Evolutionary conservation across 345 rosid species (phyloP).

Genomic region (Litchi chinensis): DNA sequence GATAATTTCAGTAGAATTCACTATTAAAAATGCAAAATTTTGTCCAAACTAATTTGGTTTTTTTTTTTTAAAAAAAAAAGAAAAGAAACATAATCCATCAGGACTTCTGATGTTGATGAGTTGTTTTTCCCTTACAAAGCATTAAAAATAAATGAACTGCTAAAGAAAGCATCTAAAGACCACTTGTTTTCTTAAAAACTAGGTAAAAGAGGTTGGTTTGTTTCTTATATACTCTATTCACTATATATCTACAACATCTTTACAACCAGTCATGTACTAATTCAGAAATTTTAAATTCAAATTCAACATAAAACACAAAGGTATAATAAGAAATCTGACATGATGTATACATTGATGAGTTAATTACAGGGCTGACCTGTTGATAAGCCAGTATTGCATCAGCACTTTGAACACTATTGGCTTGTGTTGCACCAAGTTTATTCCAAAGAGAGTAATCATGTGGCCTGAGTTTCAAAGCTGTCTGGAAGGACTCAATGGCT

Average conservation of each 20-base stretch:
- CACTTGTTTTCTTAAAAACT: constrained; percentile 5
- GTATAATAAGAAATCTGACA: not conserved
- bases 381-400: constrained; percentile 99
- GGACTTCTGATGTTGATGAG: not conserved
- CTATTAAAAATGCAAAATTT: not conserved
- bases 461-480: constrained; percentile 87
- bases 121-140: not conserved
- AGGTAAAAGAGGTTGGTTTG: not conserved
- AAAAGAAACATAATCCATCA: not conserved
- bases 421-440: constrained; percentile 98
- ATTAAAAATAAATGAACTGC: not conserved
- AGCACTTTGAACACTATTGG: constrained; percentile 97
- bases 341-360: not conserved
- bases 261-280: not conserved
- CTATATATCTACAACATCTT: not conserved
- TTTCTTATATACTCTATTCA: not conserved
- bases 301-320: not conserved
- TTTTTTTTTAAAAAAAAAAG: not conserved
- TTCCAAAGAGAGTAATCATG: constrained; percentile 99
- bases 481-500: constrained; percentile 81
- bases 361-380: constrained; percentile 46
- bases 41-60: not conserved
- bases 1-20: not conserved
- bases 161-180: not conserved
- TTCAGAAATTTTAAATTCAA: not conserved